phyloP scores from a whole-genome alignment of 225 moss, liverwort and hornwort species.

The Asterella californica region DNA sequence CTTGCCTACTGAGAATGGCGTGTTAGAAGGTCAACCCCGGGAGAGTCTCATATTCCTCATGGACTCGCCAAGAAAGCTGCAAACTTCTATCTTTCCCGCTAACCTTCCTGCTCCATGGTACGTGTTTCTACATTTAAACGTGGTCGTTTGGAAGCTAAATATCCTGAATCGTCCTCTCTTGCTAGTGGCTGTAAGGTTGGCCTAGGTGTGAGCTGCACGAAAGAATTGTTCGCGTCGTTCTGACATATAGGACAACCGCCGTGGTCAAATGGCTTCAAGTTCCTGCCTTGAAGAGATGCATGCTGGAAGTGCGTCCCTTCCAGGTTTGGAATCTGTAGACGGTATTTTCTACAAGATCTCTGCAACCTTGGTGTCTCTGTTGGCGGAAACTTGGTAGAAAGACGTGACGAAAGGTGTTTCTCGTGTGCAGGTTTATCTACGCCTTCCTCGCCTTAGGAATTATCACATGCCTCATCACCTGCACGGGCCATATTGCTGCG shows the following conservation, averaged over 20 bases:
- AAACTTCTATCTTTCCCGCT: slow-evolving; percentile 32
- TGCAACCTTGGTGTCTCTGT: not conserved
- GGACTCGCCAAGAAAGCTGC: slow-evolving; percentile 31
- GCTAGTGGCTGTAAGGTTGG: not conserved
- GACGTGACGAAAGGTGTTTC: not conserved
- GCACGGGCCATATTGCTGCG: slow-evolving; percentile 88
- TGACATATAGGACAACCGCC: not conserved
- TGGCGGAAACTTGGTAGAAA: not conserved
- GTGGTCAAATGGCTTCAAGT: no score
- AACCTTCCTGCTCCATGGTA: slow-evolving; percentile 89
- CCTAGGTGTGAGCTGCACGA: not conserved
- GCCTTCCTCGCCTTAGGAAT: slow-evolving; percentile 74
- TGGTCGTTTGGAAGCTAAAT: not conserved
- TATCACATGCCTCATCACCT: slow-evolving; percentile 74
- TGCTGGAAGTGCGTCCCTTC: not conserved
- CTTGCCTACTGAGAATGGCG: slow-evolving; percentile 7
- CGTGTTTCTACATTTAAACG: not conserved
- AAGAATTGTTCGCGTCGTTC: not conserved
- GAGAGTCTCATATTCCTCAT: slow-evolving; percentile 35
- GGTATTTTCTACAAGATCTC: not conserved
- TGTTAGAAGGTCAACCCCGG: slow-evolving; percentile 12
- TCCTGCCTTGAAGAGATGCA: no score
- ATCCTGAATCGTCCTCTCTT: not conserved
- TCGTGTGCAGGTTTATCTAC: slow-evolving; percentile 77
- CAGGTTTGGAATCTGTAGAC: not conserved